Conservation (phyloP, 169 alveolate species). For the Cryptosporidium viatorum region DNA sequence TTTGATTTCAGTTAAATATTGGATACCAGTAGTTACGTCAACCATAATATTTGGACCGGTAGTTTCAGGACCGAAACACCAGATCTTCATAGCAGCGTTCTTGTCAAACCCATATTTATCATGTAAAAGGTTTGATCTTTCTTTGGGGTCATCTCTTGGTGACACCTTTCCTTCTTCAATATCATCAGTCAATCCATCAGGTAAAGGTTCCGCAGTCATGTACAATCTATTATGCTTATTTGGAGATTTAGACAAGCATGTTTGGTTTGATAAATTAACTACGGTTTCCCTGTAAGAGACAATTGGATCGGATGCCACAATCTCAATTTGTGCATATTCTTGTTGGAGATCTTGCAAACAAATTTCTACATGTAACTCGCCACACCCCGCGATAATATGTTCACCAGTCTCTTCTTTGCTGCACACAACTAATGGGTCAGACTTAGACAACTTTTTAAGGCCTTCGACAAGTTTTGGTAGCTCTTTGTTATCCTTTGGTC, state of each 20-base stretch:
- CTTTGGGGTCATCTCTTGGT: slow-evolving; percentile 95
- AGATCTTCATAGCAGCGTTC: slow-evolving; percentile 96
- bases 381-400: slow-evolving; percentile 99
- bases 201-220: slow-evolving; percentile 97
- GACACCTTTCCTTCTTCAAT: slow-evolving; percentile 94
- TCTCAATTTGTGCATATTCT: slow-evolving; percentile 98
- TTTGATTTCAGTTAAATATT: slow-evolving; percentile 97
- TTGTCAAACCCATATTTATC: slow-evolving; percentile 98
- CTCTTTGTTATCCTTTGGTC: slow-evolving; percentile 97
- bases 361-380: slow-evolving; percentile 99
- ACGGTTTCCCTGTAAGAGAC: slow-evolving; percentile 99
- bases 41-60: slow-evolving; percentile 97
- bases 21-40: slow-evolving; percentile 96
- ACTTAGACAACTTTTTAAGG: slow-evolving; percentile 95
- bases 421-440: slow-evolving; percentile 98
- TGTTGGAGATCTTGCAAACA: slow-evolving; percentile 98
- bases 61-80: slow-evolving; percentile 99
- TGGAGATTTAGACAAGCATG: slow-evolving; percentile 98
- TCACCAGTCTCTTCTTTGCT: slow-evolving; percentile 98
- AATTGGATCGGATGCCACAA: slow-evolving; percentile 98
- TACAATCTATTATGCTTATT: slow-evolving; percentile 98
- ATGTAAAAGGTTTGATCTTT: slow-evolving; percentile 92
- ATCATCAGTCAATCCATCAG: slow-evolving; percentile 95
- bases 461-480: slow-evolving; percentile 99
- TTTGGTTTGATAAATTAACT: slow-evolving; percentile 89